Percentiles rank a stretch among this genome's conserved stretches.
Evolutionary conservation across 352 stramenopile species (phyloP).

Genomic region (Phytophthora sp.): DNA sequence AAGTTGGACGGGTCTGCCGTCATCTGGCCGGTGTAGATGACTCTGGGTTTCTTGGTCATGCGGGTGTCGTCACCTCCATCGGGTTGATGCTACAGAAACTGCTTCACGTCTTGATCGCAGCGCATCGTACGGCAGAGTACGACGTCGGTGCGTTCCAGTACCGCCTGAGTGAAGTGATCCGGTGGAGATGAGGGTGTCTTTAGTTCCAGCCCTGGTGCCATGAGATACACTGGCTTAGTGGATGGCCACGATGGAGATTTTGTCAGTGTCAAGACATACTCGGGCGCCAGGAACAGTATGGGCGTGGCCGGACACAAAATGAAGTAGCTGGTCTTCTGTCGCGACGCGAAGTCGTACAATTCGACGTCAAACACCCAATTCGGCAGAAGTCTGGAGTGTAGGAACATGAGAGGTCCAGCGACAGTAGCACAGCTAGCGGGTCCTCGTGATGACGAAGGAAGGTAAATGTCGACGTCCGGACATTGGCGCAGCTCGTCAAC

Average conservation of each 20-base stretch:
- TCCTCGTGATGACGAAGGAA: conserved; percentile 33
- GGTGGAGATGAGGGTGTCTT: not conserved
- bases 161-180: conserved; percentile 9
- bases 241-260: conserved; percentile 35
- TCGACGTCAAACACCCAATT: conserved; percentile 31
- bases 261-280: conserved; percentile 26
- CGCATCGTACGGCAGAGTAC: conserved; percentile 29
- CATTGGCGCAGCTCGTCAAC: conserved; percentile 54
- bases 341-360: conserved; percentile 22
- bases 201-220: conserved; percentile 27
- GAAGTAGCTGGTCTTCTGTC: conserved; percentile 43
- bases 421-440: conserved; percentile 57
- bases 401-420: conserved; percentile 38
- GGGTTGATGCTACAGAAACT: conserved; percentile 8
- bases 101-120: conserved; percentile 27
- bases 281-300: conserved; percentile 49
- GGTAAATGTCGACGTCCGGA: conserved; percentile 68
- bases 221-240: conserved; percentile 56
- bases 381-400: conserved; percentile 40
- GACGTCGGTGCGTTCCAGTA: conserved; percentile 24
- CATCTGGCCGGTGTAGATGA: conserved; percentile 53
- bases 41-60: conserved; percentile 11
- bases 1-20: conserved; percentile 36
- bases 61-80: not conserved
- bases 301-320: conserved; percentile 49